A percentile compares a stretch with the other conserved stretches of the same genome.
These are phyloP conservation scores for Mallotus japonicus DNA, from an alignment of 441 rosid species.

Conservation along the genomic window DNA sequence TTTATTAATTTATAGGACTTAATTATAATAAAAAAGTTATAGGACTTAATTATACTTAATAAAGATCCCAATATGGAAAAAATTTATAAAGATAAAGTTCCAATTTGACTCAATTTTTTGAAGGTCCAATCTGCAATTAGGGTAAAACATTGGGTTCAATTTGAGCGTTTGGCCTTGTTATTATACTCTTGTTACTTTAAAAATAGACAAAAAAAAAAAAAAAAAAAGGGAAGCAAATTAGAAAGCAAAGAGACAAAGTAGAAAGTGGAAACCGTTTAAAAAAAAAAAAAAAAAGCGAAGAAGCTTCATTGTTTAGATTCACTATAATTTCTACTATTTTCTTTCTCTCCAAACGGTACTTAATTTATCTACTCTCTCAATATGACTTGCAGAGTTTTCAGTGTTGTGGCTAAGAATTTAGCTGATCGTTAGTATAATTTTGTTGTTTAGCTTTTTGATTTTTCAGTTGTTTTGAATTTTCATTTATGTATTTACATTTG, in stretches of 20 bases:
- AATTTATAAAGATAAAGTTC: too few species aligned
- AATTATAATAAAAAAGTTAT: too few species aligned
- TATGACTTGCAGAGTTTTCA: neutral
- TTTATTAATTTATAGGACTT: too few species aligned
- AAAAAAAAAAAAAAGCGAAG: conserved; percentile 9
- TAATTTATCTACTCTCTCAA: neutral
- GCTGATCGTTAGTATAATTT: neutral
- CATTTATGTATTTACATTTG: too few species aligned
- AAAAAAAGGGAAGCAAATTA: neutral
- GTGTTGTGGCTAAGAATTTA: neutral
- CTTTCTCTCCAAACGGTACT: conserved; percentile 24
- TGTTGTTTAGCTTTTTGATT: neutral
- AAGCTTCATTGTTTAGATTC: conserved; percentile 28
- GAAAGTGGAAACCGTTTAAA: conserved; percentile 26
- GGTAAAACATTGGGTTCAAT: too few species aligned
- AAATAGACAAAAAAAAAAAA: neutral
- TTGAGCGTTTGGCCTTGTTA: too few species aligned
- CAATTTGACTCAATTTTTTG: too few species aligned
- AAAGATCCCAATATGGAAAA: too few species aligned
- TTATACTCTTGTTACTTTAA: too few species aligned
- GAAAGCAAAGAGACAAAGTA: conserved; percentile 3
- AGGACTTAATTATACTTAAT: too few species aligned
- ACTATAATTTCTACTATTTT: conserved; percentile 7
- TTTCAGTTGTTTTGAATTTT: conserved; percentile 14
- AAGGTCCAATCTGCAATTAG: too few species aligned